Percentiles rank a stretch among this genome's conserved stretches.
Conservation (phyloP, 257 asterid genomes). For the Orobanche coerulescens region DNA sequence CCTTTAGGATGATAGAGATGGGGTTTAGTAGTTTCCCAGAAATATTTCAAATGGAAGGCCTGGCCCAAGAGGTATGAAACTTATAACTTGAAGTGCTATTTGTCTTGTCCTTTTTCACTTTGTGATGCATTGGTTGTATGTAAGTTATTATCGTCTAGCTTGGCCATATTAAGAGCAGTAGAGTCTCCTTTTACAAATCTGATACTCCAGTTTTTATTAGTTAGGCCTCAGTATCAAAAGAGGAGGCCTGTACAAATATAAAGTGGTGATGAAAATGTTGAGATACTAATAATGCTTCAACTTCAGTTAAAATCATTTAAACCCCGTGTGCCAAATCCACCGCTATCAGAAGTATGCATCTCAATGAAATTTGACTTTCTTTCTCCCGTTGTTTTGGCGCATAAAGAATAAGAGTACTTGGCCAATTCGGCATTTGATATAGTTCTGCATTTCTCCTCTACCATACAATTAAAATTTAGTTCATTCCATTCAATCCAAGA, state of each 20-base stretch:
- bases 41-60: constrained; percentile 57
- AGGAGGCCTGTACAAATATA: neutral
- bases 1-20: constrained; percentile 71
- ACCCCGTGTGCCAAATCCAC: neutral
- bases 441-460: neutral
- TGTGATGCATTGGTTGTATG: constrained; percentile 14
- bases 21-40: constrained; percentile 75
- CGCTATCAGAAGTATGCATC: neutral
- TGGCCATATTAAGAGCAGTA: neutral
- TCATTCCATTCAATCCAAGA: neutral
- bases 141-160: constrained; percentile 14
- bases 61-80: constrained; percentile 63
- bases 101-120: constrained; percentile 3
- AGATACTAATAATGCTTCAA: too few species aligned
- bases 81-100: neutral
- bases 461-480: neutral
- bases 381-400: neutral
- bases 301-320: neutral
- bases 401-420: neutral
- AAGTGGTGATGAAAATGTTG: too few species aligned
- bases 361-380: neutral
- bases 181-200: neutral
- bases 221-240: neutral
- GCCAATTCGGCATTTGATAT: neutral
- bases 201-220: neutral